Evolutionary conservation across 352 stramenopile genomes (phyloP), one percentile per base, ranked within the genome.

Genomic region (Pythium rhizo-oryzae): DNA sequence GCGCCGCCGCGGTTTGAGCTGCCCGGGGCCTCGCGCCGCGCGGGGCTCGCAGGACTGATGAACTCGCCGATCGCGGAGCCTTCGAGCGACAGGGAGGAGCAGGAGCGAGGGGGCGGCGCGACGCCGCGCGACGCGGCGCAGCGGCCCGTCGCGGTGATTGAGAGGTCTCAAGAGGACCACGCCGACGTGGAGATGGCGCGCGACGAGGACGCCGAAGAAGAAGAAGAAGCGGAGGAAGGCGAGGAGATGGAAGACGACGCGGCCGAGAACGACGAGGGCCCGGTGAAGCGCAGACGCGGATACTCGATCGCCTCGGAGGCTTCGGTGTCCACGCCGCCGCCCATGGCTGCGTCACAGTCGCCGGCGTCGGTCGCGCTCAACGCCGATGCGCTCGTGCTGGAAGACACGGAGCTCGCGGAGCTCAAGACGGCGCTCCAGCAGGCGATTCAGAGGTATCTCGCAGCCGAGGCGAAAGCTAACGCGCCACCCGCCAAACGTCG

Each of bases 41-140:
- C 67, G 0, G 79, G 72, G 4, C 72, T 90, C 52, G 87, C 81
- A 3, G 83, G 72, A 39, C 76, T 90, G 71, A 91, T 91, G 76
- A 90, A 89, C 72, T 87, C 81, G 30, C 82, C 43, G 5, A 8
- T 49, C 6, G 43, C 19, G 19, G 43, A 49, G 8, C 43, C 43
- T 4, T 33, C 28, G 28, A 12, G 43, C 18, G 53, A 59, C 53
- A 12, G 39, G 53, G n/a, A 33, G 33, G 8, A 46, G 30, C 19
- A 43, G 16, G 24, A 55, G 53, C 8, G 53, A 59, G 33, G 44
- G 53, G 53, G 53, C 8, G 35, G 19, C 15, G n/a, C 13, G 53
- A 23, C 35, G 12, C 43, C 15, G 28, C 33, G 57, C 16, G 39
- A 66, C 13, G 30, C 24, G 21, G 44, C 19, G 43, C 16, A 37